A percentile compares a stretch with the other conserved stretches of the same genome.
These are phyloP conservation scores for Aspergillus olivimuriae DNA, from an alignment of 495 filamentous ascomycete species.

Conservation along the genomic window DNA sequence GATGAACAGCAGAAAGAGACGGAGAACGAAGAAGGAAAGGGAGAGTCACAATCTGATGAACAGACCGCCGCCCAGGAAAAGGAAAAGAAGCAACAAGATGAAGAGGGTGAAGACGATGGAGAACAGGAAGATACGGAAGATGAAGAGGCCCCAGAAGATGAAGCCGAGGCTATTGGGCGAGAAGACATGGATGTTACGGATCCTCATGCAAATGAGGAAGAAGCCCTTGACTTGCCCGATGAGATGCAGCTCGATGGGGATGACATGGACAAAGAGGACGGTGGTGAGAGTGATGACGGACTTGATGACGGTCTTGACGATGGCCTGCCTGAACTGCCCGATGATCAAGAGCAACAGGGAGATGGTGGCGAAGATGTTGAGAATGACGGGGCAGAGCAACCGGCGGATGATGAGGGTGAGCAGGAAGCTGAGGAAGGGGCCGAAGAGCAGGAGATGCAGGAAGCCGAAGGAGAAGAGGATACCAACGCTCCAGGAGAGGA, in stretches of 20 bases:
- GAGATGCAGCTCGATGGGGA: constrained; percentile 64
- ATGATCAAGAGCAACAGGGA: constrained; percentile 29
- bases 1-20: constrained; percentile 79
- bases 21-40: constrained; percentile 63
- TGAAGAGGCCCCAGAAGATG: constrained; percentile 50
- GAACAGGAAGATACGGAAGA: constrained; percentile 52
- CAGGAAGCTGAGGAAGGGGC: constrained; percentile 33
- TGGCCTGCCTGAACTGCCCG: constrained; percentile 53
- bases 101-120: constrained; percentile 44
- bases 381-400: constrained; percentile 20
- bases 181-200: constrained; percentile 60
- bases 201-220: constrained; percentile 66
- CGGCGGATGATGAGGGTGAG: constrained; percentile 30
- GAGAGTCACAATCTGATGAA: constrained; percentile 57
- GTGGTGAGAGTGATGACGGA: constrained; percentile 60
- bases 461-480: constrained; percentile 29
- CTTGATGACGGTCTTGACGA: constrained; percentile 65
- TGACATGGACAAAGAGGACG: constrained; percentile 55
- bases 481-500: constrained; percentile 41
- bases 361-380: constrained; percentile 28
- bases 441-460: constrained; percentile 27
- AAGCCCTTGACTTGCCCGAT: constrained; percentile 59
- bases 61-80: constrained; percentile 56
- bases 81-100: constrained; percentile 42
- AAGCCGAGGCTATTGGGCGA: constrained; percentile 53